These are phyloP conservation scores for Eucalyptus pauciflora DNA, from an alignment of 345 rosid species.

Conservation along the genomic window DNA sequence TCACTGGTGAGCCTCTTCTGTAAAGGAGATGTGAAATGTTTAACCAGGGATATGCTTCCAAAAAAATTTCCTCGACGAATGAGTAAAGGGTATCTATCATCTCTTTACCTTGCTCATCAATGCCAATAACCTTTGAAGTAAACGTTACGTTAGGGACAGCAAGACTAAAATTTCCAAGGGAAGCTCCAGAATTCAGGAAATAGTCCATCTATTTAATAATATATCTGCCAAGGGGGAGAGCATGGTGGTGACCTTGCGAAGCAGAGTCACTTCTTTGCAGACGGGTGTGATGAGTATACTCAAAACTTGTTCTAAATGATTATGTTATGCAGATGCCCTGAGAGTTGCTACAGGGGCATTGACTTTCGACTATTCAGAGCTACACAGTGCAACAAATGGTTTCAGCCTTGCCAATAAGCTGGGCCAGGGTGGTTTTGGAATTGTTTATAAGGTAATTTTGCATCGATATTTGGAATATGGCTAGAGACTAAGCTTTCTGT, in stretches of 20 bases:
- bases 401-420: conserved; percentile 52
- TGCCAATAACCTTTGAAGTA: not conserved
- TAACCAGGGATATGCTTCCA: not conserved
- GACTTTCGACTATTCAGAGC: conserved; percentile 50
- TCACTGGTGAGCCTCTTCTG: not conserved
- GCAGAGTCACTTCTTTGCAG: not conserved
- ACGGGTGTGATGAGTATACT: rapidly evolving
- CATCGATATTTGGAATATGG: not conserved
- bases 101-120: not conserved
- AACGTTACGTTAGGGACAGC: not conserved
- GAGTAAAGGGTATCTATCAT: not conserved
- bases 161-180: not conserved
- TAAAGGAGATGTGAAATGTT: not conserved
- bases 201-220: not conserved
- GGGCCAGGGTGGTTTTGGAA: conserved; percentile 91
- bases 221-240: not conserved
- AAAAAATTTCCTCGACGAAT: not conserved
- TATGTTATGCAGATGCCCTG: conserved; percentile 18
- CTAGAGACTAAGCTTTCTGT: not conserved
- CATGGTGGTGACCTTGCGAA: not conserved
- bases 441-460: conserved; percentile 20
- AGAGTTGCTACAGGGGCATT: conserved; percentile 36
- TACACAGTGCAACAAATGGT: conserved; percentile 51
- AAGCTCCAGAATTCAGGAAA: not conserved
- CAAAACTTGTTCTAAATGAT: not conserved